Percentiles rank a stretch among this genome's conserved stretches.
phyloP scores from a whole-genome alignment of 495 filamentous ascomycete genomes.

The Aspergillus ellipticus region DNA sequence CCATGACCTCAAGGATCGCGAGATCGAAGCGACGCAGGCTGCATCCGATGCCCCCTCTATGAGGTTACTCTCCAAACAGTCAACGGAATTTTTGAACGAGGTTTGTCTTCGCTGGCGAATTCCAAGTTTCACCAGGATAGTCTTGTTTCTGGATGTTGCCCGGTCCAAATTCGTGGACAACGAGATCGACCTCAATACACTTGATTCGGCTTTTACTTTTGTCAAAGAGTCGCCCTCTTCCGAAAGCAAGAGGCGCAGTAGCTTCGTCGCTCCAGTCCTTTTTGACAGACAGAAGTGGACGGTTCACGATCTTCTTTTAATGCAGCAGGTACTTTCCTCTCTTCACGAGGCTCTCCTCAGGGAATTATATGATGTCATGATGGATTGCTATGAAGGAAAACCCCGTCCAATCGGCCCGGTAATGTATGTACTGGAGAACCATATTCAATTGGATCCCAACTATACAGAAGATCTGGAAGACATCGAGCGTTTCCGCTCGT shows the following conservation, averaged over 20 bases:
- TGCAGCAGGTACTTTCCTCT: constrained; percentile 68
- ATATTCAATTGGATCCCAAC: constrained; percentile 73
- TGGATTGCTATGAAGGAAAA: constrained; percentile 86
- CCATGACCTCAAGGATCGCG: constrained; percentile 59
- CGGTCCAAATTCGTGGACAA: constrained; percentile 81
- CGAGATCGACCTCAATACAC: constrained; percentile 72
- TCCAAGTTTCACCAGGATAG: constrained; percentile 73
- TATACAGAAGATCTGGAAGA: constrained; percentile 70
- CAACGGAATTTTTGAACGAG: constrained; percentile 78
- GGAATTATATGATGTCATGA: constrained; percentile 81
- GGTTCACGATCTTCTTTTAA: constrained; percentile 67
- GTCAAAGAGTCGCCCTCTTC: constrained; percentile 63
- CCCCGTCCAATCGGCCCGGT: constrained; percentile 72
- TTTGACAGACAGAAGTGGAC: constrained; percentile 72
- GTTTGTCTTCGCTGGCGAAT: constrained; percentile 87
- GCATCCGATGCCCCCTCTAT: constrained; percentile 51
- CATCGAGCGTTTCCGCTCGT: constrained; percentile 59
- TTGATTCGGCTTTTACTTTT: constrained; percentile 78
- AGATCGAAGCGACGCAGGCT: constrained; percentile 49
- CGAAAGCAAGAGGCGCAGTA: constrained; percentile 53
- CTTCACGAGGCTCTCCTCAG: constrained; percentile 80
- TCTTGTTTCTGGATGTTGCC: constrained; percentile 81
- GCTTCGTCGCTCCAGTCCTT: constrained; percentile 40
- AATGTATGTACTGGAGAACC: constrained; percentile 77
- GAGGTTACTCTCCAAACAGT: constrained; percentile 74